Base-by-base conservation (phyloP, 2,329 filamentous ascomycete species). In the Pseudogymnoascus sp. region DNA sequence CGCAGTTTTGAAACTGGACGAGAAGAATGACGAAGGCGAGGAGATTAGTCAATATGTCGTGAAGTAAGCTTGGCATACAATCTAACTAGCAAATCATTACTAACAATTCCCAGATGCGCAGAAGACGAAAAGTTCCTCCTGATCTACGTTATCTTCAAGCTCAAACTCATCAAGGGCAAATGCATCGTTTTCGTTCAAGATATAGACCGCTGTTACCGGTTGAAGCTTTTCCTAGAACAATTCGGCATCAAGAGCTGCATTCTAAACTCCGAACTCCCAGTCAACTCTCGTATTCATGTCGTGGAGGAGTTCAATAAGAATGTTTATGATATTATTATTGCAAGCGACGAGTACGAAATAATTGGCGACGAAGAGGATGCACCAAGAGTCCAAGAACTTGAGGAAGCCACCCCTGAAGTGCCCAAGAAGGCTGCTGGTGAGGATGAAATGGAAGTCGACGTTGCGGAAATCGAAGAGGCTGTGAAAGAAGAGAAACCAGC, bases 71-170 rank as follows among this genome's bases (percentile, higher is more conserved):
- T 36, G 6, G 30, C 35, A 52, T 12, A 38, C 12, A n/a, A 2
- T 39, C 1, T 25, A 5, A 23, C 55, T 11, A 9, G 1, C 5
- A 23, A 16, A 19, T 42, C 62, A 60, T 38, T 62, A 58, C 69
- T 72, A 38, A 69, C 35, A 60, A 62, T 9, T 62, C 69, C 60
- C 61, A 88, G 85, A 72, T 96, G 92, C 68, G 91, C 85, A n/a
- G 94, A 99, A 76, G 93, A 97, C 67, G 94, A 97, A 70, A 99
- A 99, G 73, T 99, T 97, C 71, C 78, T 99, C 38, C 78, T 99
- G 45, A 86, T 89, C 16, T 97, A 96, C 71, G 89, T 96, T 64
- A 93, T 97, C 72, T 96, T 97, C 79, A 96, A 96, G 78, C 82
- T 97, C 11, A 90, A 94, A 73, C 79, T 97, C 60, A 88, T 99